A percentile compares a stretch with the other conserved stretches of the same genome.
Evolutionary conservation across 2,329 filamentous ascomycete genomes (phyloP).

Genomic region (Chaetomiaceae sp.): DNA sequence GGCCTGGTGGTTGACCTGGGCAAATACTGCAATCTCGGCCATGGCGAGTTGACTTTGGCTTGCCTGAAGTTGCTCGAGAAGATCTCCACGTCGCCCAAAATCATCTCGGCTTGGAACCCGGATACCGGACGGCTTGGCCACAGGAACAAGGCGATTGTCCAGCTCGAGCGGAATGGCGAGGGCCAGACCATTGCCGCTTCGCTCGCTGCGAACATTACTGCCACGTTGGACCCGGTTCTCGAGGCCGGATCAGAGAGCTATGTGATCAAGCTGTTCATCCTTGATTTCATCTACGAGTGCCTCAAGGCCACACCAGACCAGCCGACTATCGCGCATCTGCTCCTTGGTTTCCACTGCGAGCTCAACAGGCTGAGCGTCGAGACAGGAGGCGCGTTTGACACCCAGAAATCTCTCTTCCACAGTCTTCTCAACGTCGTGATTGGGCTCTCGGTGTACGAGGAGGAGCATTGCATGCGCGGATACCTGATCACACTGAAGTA

Average conservation of each 20-base stretch:
- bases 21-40: slow-evolving; percentile 78
- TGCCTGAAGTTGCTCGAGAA: slow-evolving; percentile 81
- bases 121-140: slow-evolving; percentile 58
- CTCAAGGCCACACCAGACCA: slow-evolving; percentile 68
- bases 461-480: slow-evolving; percentile 52
- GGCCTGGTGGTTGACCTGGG: slow-evolving; percentile 76
- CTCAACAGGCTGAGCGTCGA: slow-evolving; percentile 65
- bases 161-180: slow-evolving; percentile 77
- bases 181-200: slow-evolving; percentile 73
- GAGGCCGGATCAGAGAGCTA: slow-evolving; percentile 68
- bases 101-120: slow-evolving; percentile 64
- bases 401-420: slow-evolving; percentile 76
- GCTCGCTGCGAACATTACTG: slow-evolving; percentile 63
- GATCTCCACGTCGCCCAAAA: slow-evolving; percentile 75
- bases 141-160: slow-evolving; percentile 80
- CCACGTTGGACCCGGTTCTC: slow-evolving; percentile 66
- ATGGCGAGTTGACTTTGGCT: slow-evolving; percentile 72
- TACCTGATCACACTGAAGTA: slow-evolving; percentile 68
- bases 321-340: slow-evolving; percentile 83
- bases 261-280: slow-evolving; percentile 74
- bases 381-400: slow-evolving; percentile 64
- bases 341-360: slow-evolving; percentile 81
- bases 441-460: slow-evolving; percentile 60
- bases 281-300: slow-evolving; percentile 81
- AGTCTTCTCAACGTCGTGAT: slow-evolving; percentile 68